Conservation (phyloP, 2,329 filamentous ascomycete species). For the Colletotrichum lupini region DNA sequence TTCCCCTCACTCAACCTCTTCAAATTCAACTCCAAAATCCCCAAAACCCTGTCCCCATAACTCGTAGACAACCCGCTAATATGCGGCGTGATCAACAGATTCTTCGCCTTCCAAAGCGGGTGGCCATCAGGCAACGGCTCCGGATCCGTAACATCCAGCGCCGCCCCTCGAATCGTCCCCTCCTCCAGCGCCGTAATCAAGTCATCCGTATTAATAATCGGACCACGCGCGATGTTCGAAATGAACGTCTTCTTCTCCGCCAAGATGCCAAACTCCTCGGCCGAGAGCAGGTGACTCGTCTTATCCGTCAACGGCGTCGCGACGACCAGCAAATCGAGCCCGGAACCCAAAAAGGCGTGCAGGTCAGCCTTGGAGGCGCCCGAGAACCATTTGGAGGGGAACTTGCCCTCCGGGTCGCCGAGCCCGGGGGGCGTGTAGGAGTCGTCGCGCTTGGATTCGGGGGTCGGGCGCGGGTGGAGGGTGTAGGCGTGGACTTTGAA, state of each 20-base stretch:
- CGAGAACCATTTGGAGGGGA: slow-evolving; percentile 64
- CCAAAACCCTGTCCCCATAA: slow-evolving; percentile 53
- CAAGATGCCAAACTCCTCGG: slow-evolving; percentile 60
- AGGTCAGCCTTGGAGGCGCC: slow-evolving; percentile 55
- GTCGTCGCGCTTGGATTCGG: slow-evolving; percentile 70
- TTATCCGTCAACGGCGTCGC: slow-evolving; percentile 60
- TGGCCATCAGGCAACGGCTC: slow-evolving; percentile 78
- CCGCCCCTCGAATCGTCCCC: slow-evolving; percentile 74
- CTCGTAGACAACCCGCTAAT: slow-evolving; percentile 54
- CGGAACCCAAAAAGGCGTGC: slow-evolving; percentile 61
- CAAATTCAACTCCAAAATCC: slow-evolving; percentile 56
- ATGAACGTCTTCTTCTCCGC: slow-evolving; percentile 65
- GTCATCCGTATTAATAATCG: slow-evolving; percentile 61
- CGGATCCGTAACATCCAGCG: slow-evolving; percentile 82
- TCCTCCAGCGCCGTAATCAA: slow-evolving; percentile 70
- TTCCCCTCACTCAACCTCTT: slow-evolving; percentile 48
- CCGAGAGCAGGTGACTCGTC: slow-evolving; percentile 63
- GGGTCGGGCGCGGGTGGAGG: slow-evolving; percentile 73
- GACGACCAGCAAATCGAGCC: slow-evolving; percentile 65
- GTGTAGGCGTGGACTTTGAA: slow-evolving; percentile 83
- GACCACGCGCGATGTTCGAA: slow-evolving; percentile 76
- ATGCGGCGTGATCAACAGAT: slow-evolving; percentile 72
- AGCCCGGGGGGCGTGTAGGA: slow-evolving; percentile 77
- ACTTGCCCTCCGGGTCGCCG: slow-evolving; percentile 60
- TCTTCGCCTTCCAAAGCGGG: slow-evolving; percentile 75